Evolutionary conservation across 768 basidiomycete species (phyloP).

Genomic region (Tulasnella calospora): DNA sequence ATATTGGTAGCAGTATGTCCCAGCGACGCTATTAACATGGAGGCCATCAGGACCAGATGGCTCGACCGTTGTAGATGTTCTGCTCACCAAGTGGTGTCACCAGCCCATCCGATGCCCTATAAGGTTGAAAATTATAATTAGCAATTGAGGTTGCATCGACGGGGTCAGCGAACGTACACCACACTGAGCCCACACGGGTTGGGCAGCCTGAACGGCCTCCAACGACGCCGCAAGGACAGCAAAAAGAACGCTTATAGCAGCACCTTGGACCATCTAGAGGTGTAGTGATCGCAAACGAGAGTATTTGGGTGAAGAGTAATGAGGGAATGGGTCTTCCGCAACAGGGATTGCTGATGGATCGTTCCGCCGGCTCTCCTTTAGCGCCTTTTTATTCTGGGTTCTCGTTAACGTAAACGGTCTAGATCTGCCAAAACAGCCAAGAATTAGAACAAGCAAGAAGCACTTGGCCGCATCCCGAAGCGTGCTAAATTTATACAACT

Average conservation of each 20-base stretch:
- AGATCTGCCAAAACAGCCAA: neutral
- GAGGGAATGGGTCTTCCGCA: neutral
- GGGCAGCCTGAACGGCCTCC: neutral
- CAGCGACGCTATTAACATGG: neutral
- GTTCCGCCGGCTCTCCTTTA: neutral
- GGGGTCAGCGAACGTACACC: neutral
- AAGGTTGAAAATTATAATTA: neutral
- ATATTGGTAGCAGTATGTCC: neutral
- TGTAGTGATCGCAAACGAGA: neutral
- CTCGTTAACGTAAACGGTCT: neutral
- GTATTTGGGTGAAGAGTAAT: neutral
- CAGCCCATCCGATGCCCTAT: neutral
- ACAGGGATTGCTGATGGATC: neutral
- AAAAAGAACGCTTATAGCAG: neutral
- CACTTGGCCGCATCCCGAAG: neutral
- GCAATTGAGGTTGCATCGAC: neutral
- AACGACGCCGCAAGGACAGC: neutral
- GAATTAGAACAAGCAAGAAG: neutral
- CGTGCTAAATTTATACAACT: too few species aligned
- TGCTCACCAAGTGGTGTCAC: neutral
- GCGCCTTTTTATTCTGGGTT: neutral
- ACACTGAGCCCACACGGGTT: neutral
- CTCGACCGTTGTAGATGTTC: neutral
- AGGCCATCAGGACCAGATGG: neutral
- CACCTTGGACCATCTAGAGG: neutral